Conservation (phyloP, 2,329 filamentous ascomycete species). For the Trichoderma aggressivum region DNA sequence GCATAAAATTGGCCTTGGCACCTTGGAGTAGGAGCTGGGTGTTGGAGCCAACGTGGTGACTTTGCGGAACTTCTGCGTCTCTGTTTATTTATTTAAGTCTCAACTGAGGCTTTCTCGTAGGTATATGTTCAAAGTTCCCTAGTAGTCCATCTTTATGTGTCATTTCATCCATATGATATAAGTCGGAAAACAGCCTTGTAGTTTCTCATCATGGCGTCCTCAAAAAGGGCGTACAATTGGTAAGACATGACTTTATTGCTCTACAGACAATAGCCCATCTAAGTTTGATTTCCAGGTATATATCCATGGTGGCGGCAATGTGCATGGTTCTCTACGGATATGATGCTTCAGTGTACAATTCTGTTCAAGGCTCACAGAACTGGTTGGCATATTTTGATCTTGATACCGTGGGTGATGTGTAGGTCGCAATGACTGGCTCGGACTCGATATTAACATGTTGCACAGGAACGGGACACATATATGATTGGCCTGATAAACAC, state of each 20-base stretch:
- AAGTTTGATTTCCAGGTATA: not conserved
- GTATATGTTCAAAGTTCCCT: not conserved
- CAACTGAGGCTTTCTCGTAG: not conserved
- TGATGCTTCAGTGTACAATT: not conserved
- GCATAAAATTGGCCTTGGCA: not conserved
- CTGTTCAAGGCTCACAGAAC: not conserved
- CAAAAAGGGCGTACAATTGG: not conserved
- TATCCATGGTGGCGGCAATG: conserved; percentile 3
- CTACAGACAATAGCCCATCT: not conserved
- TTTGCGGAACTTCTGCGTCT: not conserved
- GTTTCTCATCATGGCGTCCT: not conserved
- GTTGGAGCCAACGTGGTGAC: not conserved
- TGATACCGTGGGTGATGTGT: not conserved
- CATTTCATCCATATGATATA: not conserved
- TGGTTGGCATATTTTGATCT: not conserved
- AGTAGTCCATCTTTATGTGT: not conserved
- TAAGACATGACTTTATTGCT: not conserved
- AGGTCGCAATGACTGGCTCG: too few species aligned
- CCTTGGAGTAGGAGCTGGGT: not conserved
- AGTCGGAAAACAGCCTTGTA: not conserved
- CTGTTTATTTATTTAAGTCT: not conserved
- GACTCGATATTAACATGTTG: not conserved
- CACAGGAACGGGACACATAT: not conserved
- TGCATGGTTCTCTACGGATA: conserved; percentile 1
- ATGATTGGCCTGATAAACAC: not conserved